Evolutionary conservation across 2,329 filamentous ascomycete genomes (phyloP), one percentile per base, ranked within the genome.

Genomic region (Colletotrichum lindemuthianum): DNA sequence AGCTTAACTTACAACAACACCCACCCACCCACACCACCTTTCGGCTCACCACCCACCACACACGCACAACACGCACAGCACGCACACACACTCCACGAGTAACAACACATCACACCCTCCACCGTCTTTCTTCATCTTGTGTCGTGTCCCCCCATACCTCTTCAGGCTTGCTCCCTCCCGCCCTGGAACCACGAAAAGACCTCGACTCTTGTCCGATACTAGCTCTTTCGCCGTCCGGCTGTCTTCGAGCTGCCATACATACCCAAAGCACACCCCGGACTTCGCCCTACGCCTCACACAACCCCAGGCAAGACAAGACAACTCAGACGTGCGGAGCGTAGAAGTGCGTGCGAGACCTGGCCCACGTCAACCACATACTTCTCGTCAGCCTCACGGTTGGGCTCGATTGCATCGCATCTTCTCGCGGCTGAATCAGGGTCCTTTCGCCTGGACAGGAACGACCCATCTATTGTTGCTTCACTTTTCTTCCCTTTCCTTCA

Each of bases 351-450:
- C 61, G 40, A 65, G 51, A 24, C 52, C 61, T 47, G 61, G 15
- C 51, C 51, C n/a, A 72, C 71, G 70, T 70, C 69, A 15, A 70
- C 68, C 73, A 69, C 72, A 69, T 70, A 66, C 69, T 69, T 74
- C 73, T 77, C 71, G 70, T 71, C 73, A 73, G 75, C 78, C 75
- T 77, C 77, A 75, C 77, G 43, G 78, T 86, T 85, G 80, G 84
- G 84, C 82, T 83, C 78, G 77, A 82, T 78, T 86, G 84, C 84
- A 84, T 85, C 75, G 69, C 74, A 70, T 70, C 24, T 24, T 24
- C 24, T 24, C 69, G 73, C 69, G 69, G 69, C 72, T 71, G 73
- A 73, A 72, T 71, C 68, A 63, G 69, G 67, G 69, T 75, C 71
- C 73, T 71, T 72, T 72, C 69, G 71, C 67, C 72, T 66, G 70